Evolutionary conservation across 352 stramenopile species (phyloP).

Genomic region (Phytophthora sansomeana): DNA sequence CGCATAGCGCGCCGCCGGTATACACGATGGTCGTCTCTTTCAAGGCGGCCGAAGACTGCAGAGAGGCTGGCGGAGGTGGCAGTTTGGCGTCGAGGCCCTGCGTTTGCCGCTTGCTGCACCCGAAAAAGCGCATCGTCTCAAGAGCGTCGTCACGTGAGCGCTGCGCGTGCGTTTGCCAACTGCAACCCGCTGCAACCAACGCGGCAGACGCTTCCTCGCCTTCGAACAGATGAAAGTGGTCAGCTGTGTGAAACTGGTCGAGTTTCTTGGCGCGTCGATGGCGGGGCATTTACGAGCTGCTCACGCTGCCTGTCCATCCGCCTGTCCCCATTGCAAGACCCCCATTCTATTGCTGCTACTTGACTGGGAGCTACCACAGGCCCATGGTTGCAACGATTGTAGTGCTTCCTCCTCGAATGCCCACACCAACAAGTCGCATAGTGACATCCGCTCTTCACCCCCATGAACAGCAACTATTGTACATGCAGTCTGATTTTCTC

Average conservation of each 20-base stretch:
- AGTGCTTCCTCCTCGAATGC: too few species aligned
- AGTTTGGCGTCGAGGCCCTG: slow-evolving; percentile 16
- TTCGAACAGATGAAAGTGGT: slow-evolving; percentile 28
- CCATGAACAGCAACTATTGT: too few species aligned
- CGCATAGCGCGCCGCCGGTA: slow-evolving; percentile 41
- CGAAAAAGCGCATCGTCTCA: slow-evolving; percentile 34
- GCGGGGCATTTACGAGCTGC: background rate
- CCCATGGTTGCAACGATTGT: too few species aligned
- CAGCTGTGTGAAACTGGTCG: slow-evolving; percentile 24
- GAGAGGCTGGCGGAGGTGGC: slow-evolving; percentile 8
- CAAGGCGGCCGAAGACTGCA: background rate
- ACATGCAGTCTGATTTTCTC: slow-evolving; percentile 5
- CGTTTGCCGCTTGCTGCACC: slow-evolving; percentile 14
- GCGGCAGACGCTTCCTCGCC: background rate
- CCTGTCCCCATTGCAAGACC: slow-evolving; percentile 11
- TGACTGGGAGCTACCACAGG: background rate
- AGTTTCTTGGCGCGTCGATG: background rate
- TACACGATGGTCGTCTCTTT: slow-evolving; percentile 40
- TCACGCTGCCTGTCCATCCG: slow-evolving; percentile 11
- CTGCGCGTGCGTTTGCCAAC: slow-evolving; percentile 16
- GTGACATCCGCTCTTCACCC: too few species aligned
- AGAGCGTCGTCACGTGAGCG: slow-evolving; percentile 6
- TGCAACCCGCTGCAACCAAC: slow-evolving; percentile 13
- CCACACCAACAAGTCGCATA: too few species aligned
- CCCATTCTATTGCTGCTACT: background rate